Evolutionary conservation across 495 filamentous ascomycete species (phyloP), one percentile per base, ranked within the genome.

Genomic region (Pyrenula aspistea): DNA sequence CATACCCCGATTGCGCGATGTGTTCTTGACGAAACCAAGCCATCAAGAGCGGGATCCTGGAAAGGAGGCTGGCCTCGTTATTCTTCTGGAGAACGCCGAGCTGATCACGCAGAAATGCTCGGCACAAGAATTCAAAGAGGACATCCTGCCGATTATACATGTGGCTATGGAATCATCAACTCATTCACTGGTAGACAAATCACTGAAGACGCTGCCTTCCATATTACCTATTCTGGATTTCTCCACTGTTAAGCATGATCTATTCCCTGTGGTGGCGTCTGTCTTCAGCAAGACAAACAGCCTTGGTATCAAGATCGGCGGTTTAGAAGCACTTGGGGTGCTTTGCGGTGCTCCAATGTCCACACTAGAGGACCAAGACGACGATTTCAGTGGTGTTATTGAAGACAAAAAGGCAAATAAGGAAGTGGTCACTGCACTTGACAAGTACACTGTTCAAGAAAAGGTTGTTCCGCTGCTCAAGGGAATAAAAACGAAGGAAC

Each of bases 391-490:
- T 59, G 91, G 90, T 1, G 58, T 78, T 19, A 65, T 83, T 42
- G 68, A 69, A 10, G 71, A 64, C 10, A 77, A 77, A 54, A 77
- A 68, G 56, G 72, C 79, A 25, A 81, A 75, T 61, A 72, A 80
- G 52, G 71, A 73, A 25, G 83, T 81, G 24, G 82, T 80, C 2
- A 87, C 89, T 1, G 90, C 90, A 19, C 74, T 98, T 25, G 93
- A 98, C 70, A 97, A 97, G 66, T 96, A 90, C 62, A 96, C 93
- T 1, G 87, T 97, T 62, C 94, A 98, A 65, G 93, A 97, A 66
- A 96, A 95, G 70, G 84, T 98, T 15, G 80, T 97, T 2, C 93
- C 93, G 0, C 74, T 96, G 2, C 77, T 98, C 55, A 90, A 88
- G 63, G 89, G 74, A 0, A 97, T 98, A 68, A 97, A 97, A 67